phyloP scores from a whole-genome alignment of 2,329 filamentous ascomycete genomes.

The Aureobasidium zeae region DNA sequence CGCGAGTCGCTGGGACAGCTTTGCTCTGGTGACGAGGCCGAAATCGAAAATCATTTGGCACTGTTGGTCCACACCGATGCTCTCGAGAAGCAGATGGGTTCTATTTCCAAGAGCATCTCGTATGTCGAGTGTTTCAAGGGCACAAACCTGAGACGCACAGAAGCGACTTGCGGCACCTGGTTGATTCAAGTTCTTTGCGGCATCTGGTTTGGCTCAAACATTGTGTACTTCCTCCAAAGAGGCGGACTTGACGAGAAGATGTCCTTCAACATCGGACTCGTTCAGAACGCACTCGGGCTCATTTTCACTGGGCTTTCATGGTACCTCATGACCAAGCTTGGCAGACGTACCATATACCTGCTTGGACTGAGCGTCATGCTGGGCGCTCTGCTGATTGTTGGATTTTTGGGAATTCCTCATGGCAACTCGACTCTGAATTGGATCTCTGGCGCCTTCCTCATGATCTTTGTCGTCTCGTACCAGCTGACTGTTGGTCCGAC shows the following conservation, averaged over 20 bases:
- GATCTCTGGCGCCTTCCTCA: constrained; percentile 22
- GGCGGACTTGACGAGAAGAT: constrained; percentile 25
- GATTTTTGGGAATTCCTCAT: constrained; percentile 19
- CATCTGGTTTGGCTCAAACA: constrained; percentile 19
- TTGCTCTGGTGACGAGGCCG: too few relatives aligned
- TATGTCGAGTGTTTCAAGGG: constrained; percentile 33
- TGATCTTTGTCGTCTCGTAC: constrained; percentile 38
- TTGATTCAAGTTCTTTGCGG: constrained; percentile 28
- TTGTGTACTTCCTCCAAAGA: constrained; percentile 32
- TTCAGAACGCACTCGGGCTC: constrained; percentile 32
- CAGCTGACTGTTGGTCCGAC: constrained; percentile 43
- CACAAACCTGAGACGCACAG: constrained; percentile 28
- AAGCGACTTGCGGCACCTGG: constrained; percentile 27
- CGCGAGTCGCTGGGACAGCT: constrained; percentile 19
- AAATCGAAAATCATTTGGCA: too few relatives aligned
- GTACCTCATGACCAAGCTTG: constrained; percentile 28
- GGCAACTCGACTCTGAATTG: constrained; percentile 19
- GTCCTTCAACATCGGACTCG: constrained; percentile 24
- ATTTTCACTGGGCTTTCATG: constrained; percentile 27
- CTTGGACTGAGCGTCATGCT: constrained; percentile 19
- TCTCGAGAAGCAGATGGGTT: constrained; percentile 29
- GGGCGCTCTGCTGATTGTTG: constrained; percentile 22
- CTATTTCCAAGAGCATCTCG: constrained; percentile 23
- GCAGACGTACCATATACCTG: constrained; percentile 30
- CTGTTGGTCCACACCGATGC: constrained; percentile 23